These are phyloP conservation scores for Wickerhamomyces ciferrii DNA, from an alignment of 805 yeast species.

Conservation along the genomic window DNA sequence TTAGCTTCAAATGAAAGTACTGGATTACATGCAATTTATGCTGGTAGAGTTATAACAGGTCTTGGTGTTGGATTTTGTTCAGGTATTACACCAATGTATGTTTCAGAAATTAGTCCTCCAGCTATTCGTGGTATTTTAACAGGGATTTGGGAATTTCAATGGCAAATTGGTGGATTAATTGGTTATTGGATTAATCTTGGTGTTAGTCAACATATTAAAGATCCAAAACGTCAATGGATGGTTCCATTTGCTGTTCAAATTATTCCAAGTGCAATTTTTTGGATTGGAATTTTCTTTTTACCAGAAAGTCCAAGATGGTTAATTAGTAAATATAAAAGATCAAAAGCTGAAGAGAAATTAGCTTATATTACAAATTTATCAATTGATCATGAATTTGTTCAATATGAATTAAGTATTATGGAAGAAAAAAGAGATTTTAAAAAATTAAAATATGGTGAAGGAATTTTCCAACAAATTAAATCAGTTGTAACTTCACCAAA, in stretches of 20 bases:
- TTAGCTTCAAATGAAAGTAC: conserved; percentile 25
- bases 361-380: conserved; percentile 33
- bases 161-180: conserved; percentile 43
- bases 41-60: conserved; percentile 43
- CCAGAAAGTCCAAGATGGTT: conserved; percentile 44
- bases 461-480: conserved; percentile 34
- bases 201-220: conserved; percentile 28
- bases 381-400: conserved; percentile 31
- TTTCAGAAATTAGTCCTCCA: conserved; percentile 40
- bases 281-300: conserved; percentile 32
- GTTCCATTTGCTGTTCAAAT: conserved; percentile 43
- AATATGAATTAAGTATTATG: conserved; percentile 32
- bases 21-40: conserved; percentile 42
- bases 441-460: conserved; percentile 25
- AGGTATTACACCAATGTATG: conserved; percentile 42
- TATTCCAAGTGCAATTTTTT: conserved; percentile 38
- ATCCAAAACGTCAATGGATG: conserved; percentile 34
- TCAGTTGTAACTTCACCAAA: conserved; percentile 26
- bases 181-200: conserved; percentile 50
- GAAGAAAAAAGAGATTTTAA: conserved; percentile 22
- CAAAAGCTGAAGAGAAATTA: conserved; percentile 30
- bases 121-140: conserved; percentile 39
- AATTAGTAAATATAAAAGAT: conserved; percentile 28
- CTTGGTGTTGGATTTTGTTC: conserved; percentile 49
- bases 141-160: conserved; percentile 42